Conservation (phyloP, 2,329 filamentous ascomycete genomes). For the Fusarium hostae region DNA sequence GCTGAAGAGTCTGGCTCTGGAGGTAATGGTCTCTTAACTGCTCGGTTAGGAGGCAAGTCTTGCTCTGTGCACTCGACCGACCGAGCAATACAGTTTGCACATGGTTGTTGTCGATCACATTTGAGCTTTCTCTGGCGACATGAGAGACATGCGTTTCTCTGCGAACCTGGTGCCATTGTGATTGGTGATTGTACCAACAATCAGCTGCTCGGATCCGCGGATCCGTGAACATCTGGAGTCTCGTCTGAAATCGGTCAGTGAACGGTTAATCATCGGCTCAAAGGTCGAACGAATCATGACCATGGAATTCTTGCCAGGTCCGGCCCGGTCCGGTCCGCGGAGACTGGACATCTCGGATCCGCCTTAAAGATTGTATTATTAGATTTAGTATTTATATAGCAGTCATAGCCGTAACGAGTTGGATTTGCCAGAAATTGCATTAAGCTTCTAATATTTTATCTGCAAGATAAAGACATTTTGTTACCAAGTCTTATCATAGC, state of each 20-base stretch:
- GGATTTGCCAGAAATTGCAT: fast-evolving
- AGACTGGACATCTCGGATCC: neutral
- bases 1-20: neutral
- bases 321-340: neutral
- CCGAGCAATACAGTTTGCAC: neutral
- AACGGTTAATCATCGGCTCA: neutral
- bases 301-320: fast-evolving
- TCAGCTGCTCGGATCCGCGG: neutral
- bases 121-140: slow-evolving; percentile 2
- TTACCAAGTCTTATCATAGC: neutral
- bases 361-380: fast-evolving
- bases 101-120: neutral
- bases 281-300: fast-evolving
- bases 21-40: neutral
- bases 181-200: fast-evolving
- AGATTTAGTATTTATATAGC: neutral
- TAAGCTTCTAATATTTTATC: neutral
- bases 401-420: neutral
- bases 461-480: too few species aligned
- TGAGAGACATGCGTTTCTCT: neutral
- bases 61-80: neutral
- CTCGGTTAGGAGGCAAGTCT: neutral
- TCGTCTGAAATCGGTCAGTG: too few species aligned
- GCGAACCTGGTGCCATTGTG: neutral
- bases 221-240: neutral